These are phyloP conservation scores for Colletotrichum spinosum DNA, from an alignment of 2,329 filamentous ascomycete species.

Conservation along the genomic window DNA sequence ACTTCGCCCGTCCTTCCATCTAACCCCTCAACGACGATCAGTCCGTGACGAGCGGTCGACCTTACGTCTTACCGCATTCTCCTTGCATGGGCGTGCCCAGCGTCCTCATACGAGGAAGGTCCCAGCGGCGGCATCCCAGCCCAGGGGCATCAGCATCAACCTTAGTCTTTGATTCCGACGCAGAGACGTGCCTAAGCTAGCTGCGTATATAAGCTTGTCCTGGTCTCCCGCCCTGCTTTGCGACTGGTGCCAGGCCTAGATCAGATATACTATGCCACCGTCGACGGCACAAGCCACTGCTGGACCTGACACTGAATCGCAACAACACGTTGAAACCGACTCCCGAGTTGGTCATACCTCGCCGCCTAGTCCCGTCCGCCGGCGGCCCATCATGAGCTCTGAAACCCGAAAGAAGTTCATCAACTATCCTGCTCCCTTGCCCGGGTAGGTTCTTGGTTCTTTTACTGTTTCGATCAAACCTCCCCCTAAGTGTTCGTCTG, in stretches of 20 bases:
- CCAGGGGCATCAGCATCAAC: conserved; percentile 22
- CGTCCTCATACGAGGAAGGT: conserved; percentile 24
- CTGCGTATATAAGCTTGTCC: conserved; percentile 35
- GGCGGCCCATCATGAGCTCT: conserved; percentile 32
- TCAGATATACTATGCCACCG: conserved; percentile 11
- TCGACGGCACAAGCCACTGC: conserved; percentile 8
- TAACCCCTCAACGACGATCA: not conserved
- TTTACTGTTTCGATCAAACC: not conserved
- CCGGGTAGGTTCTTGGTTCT: conserved; percentile 45
- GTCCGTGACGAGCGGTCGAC: conserved; percentile 21
- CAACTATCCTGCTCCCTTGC: conserved; percentile 51
- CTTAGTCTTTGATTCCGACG: conserved; percentile 26
- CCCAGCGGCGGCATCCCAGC: conserved; percentile 35
- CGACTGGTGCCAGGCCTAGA: not conserved
- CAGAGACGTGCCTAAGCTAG: conserved; percentile 6
- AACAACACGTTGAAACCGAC: conserved; percentile 1
- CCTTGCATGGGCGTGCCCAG: conserved; percentile 33
- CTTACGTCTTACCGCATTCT: conserved; percentile 21
- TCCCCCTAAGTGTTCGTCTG: not conserved
- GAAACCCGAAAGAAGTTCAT: conserved; percentile 42
- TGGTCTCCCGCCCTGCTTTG: not conserved
- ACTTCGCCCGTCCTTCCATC: conserved; percentile 11
- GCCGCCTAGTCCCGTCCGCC: conserved; percentile 3
- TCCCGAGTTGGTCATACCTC: not conserved
- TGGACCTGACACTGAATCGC: conserved; percentile 9